These are phyloP conservation scores for Phalaenopsis aphrodite DNA, from an alignment of 106 monocot species.

Conservation along the genomic window DNA sequence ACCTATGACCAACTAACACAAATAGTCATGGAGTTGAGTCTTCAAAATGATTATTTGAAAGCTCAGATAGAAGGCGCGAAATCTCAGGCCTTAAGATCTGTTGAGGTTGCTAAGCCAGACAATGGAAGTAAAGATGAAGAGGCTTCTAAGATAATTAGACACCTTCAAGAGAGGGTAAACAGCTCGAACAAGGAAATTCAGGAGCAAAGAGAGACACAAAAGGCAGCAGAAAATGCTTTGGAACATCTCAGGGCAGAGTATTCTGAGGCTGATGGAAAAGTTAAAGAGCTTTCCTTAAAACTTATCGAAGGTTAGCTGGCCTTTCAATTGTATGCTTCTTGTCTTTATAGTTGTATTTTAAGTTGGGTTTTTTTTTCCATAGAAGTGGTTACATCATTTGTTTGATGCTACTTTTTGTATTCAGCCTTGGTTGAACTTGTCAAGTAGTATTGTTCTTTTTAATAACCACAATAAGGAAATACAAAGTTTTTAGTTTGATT, in stretches of 20 bases:
- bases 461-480: not conserved
- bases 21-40: constrained; percentile 37
- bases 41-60: constrained; percentile 68
- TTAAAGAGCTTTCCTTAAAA: constrained; percentile 56
- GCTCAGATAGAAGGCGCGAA: constrained; percentile 32
- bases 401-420: not conserved
- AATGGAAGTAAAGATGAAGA: constrained; percentile 7
- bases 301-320: constrained; percentile 62
- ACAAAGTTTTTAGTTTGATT: not conserved
- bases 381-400: not conserved
- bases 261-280: constrained; percentile 60
- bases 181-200: constrained; percentile 47
- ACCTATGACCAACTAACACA: constrained; percentile 25
- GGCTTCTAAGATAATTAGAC: constrained; percentile 26
- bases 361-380: not conserved
- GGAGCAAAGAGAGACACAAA: constrained; percentile 74
- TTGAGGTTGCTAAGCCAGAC: constrained; percentile 10
- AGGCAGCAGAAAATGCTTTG: constrained; percentile 79
- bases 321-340: not conserved
- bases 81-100: constrained; percentile 10
- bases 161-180: constrained; percentile 47
- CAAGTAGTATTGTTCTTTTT: not conserved
- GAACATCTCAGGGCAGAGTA: constrained; percentile 68
- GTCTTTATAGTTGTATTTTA: not conserved
- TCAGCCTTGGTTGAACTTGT: not conserved